Evolutionary conservation across 495 filamentous ascomycete genomes (phyloP).

Genomic region (Paragyromitra xinjiangensis): DNA sequence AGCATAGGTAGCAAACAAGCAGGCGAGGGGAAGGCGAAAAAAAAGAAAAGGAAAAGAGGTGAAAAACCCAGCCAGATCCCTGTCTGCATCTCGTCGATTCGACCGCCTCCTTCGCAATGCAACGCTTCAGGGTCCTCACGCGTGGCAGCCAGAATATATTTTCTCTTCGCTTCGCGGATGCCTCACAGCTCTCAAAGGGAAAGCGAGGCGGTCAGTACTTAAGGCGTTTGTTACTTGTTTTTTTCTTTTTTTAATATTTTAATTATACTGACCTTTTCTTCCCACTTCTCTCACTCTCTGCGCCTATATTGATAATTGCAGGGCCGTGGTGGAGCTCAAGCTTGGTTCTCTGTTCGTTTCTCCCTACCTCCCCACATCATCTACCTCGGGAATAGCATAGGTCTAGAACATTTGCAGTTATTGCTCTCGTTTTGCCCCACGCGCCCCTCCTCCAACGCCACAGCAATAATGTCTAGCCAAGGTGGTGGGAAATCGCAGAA

Average conservation of each 20-base stretch:
- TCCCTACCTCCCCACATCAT: constrained; percentile 34
- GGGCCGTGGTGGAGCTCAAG: constrained; percentile 32
- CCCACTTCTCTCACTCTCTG: constrained; percentile 9
- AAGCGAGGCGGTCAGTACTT: constrained; percentile 46
- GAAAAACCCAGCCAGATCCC: constrained; percentile 50
- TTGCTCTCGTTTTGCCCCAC: constrained; percentile 39
- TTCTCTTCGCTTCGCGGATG: constrained; percentile 49
- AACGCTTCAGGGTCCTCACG: constrained; percentile 53
- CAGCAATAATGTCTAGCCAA: constrained; percentile 52
- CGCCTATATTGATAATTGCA: constrained; percentile 45
- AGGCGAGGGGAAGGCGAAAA: constrained; percentile 36
- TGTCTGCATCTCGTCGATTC: constrained; percentile 52
- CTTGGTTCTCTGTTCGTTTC: constrained; percentile 37
- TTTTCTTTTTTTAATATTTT: constrained; percentile 51
- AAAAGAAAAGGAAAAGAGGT: constrained; percentile 26
- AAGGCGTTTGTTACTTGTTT: constrained; percentile 44
- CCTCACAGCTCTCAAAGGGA: constrained; percentile 27
- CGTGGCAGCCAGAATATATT: constrained; percentile 53
- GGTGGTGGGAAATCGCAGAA: constrained; percentile 51
- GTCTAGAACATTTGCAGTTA: constrained; percentile 26
- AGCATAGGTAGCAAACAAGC: constrained; percentile 35
- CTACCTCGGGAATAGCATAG: constrained; percentile 41
- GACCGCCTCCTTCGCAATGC: constrained; percentile 46
- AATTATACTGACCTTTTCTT: constrained; percentile 41
- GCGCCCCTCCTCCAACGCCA: constrained; percentile 39